Percentiles rank a stretch among this genome's conserved stretches.
These are phyloP conservation scores for Erythrophleum ivorense DNA, from an alignment of 331 rosid genomes.

Conservation along the genomic window DNA sequence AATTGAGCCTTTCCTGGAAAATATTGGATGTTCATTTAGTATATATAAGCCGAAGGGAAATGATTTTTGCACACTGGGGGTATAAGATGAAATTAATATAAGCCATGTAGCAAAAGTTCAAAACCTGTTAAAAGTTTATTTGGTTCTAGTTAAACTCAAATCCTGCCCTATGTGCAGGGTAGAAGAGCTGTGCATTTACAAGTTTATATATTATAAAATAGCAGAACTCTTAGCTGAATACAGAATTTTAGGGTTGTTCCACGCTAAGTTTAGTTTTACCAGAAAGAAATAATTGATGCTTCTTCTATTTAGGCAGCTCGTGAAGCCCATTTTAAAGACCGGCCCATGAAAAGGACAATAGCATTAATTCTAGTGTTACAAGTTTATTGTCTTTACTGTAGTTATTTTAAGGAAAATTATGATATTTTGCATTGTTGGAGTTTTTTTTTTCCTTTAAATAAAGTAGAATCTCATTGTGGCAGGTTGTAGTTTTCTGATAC, in stretches of 20 bases:
- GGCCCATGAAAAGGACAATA: background rate
- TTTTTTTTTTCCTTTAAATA: background rate
- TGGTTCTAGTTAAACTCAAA: background rate
- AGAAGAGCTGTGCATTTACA: conserved; percentile 3
- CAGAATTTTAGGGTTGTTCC: background rate
- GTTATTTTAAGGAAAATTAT: background rate
- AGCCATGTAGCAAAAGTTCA: background rate
- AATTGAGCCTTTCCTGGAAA: conserved; percentile 9
- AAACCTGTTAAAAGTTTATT: background rate
- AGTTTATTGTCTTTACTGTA: background rate
- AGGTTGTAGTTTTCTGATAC: conserved; percentile 12
- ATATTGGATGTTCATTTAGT: conserved; percentile 28
- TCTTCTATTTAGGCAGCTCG: background rate
- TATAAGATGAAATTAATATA: background rate
- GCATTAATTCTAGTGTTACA: background rate
- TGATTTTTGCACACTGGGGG: background rate
- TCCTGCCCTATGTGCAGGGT: background rate
- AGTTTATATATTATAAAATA: background rate
- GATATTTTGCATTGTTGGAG: background rate
- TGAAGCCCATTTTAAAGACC: background rate
- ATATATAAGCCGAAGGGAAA: conserved; percentile 8
- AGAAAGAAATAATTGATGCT: background rate
- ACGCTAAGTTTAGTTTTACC: background rate
- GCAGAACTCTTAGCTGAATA: background rate
- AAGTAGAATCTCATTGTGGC: background rate